Evolutionary conservation across 2,329 filamentous ascomycete species (phyloP).

Genomic region (Cladosporium sp.): DNA sequence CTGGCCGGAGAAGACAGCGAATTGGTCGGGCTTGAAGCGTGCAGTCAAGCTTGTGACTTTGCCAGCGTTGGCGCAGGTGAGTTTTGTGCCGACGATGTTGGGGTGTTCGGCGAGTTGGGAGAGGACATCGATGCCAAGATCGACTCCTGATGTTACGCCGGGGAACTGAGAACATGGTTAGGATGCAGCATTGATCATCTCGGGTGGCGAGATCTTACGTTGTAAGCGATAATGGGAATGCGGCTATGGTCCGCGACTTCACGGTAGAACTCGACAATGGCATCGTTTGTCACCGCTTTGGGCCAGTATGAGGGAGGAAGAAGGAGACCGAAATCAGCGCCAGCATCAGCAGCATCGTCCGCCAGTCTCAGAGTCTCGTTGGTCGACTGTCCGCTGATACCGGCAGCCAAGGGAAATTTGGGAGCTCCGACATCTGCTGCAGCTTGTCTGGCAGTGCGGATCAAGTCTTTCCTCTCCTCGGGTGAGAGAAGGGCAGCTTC

Average conservation of each 20-base stretch:
- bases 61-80: constrained; percentile 58
- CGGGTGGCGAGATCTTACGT: constrained; percentile 19
- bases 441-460: constrained; percentile 36
- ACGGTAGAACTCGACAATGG: constrained; percentile 33
- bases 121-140: constrained; percentile 61
- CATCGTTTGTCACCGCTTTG: constrained; percentile 33
- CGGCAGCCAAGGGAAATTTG: constrained; percentile 42
- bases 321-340: constrained; percentile 37
- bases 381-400: constrained; percentile 39
- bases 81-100: constrained; percentile 60
- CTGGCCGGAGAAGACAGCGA: constrained; percentile 62
- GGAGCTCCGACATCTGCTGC: constrained; percentile 33
- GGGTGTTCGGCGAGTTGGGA: constrained; percentile 47
- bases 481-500: constrained; percentile 41
- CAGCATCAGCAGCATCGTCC: constrained; percentile 35
- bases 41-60: constrained; percentile 54
- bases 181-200: background rate
- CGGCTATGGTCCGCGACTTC: constrained; percentile 35
- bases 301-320: constrained; percentile 40
- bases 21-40: constrained; percentile 49
- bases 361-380: constrained; percentile 35
- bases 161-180: constrained; percentile 49
- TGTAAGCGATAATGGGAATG: constrained; percentile 28
- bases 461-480: constrained; percentile 39
- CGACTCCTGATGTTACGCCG: constrained; percentile 61